phyloP scores from a whole-genome alignment of 2,329 filamentous ascomycete genomes.

The Aspergillus brunneoviolaceus region DNA sequence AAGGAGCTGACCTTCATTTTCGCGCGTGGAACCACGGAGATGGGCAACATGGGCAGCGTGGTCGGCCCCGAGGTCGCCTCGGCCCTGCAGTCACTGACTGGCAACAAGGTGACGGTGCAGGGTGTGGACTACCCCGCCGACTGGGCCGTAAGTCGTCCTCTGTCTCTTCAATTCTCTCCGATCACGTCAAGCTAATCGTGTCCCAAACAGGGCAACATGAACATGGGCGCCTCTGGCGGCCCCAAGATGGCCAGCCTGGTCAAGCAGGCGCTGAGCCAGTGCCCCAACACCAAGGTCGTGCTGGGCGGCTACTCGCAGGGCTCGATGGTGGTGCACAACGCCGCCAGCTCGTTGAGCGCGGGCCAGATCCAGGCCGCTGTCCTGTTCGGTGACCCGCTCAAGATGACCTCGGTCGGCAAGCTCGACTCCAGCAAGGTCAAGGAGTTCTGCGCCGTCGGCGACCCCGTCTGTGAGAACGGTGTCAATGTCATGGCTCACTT shows the following conservation, averaged over 20 bases:
- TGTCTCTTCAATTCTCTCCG: not conserved
- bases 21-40: constrained; percentile 44
- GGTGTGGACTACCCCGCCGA: constrained; percentile 35
- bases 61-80: constrained; percentile 39
- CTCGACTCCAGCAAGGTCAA: constrained; percentile 45
- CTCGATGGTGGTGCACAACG: constrained; percentile 37
- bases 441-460: constrained; percentile 52
- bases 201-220: constrained; percentile 25
- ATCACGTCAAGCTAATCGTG: not conserved
- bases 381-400: constrained; percentile 50
- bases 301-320: constrained; percentile 38
- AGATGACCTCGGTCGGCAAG: constrained; percentile 38
- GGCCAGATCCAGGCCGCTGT: constrained; percentile 43
- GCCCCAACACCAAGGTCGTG: constrained; percentile 35
- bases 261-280: constrained; percentile 29
- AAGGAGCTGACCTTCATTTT: constrained; percentile 46
- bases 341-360: constrained; percentile 29
- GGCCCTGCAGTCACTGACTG: constrained; percentile 24
- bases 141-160: constrained; percentile 16
- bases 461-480: constrained; percentile 53
- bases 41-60: constrained; percentile 45
- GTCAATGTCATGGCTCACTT: constrained; percentile 45
- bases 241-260: constrained; percentile 32
- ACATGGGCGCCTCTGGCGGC: constrained; percentile 29
- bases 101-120: constrained; percentile 31